Evolutionary conservation across 768 basidiomycete genomes (phyloP), one percentile per base, ranked within the genome.

Genomic region (Podaxis pistillaris): DNA sequence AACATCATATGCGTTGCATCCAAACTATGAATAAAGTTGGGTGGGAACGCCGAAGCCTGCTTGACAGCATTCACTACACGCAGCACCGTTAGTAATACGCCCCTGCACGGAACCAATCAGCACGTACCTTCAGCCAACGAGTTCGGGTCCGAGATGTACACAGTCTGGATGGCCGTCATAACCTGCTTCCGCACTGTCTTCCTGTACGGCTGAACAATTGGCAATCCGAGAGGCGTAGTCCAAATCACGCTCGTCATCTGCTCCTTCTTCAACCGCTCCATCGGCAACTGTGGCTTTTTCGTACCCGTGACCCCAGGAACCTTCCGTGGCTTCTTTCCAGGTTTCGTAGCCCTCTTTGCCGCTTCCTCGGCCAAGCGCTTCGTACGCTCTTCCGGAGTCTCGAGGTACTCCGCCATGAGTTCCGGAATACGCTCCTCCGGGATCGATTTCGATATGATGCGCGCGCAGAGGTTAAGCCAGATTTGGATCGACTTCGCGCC

Each of bases 1-100:
- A 98, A 76, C 86, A 98, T 89, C 95, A 99, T 98, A 76, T 99
- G 97, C 1, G 96, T 96, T 1, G 97, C 97, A 73, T 99, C 97
- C 30, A 99, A 81, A 70, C 91, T 93, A 72, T 99, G 97, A 57
- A 99, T 94, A 70, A 96, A 98, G 78, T 99, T 99, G 53, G 97
- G 97, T 4, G 97, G 96, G 86, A 99, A 98, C 0, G 97, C 97
- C 15, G 94, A 87, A 0, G 94, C 92, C 73, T 99, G 96, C 74
- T 97, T 97, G 62, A 79, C 65, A 0, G 91, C 73, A 67, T 93
- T 92, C 50, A 98, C 95, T 84, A 62, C 41, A 64, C 44, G 26
- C 41, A 26, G 65, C 30, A 62, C 60, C 22, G 56, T 19, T 49
- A 63, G 17, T 30, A 49, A 22, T 33, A 24, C 40, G 17, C 8